phyloP scores from a whole-genome alignment of 805 yeast genomes.

The Metschnikowia cubensis region DNA sequence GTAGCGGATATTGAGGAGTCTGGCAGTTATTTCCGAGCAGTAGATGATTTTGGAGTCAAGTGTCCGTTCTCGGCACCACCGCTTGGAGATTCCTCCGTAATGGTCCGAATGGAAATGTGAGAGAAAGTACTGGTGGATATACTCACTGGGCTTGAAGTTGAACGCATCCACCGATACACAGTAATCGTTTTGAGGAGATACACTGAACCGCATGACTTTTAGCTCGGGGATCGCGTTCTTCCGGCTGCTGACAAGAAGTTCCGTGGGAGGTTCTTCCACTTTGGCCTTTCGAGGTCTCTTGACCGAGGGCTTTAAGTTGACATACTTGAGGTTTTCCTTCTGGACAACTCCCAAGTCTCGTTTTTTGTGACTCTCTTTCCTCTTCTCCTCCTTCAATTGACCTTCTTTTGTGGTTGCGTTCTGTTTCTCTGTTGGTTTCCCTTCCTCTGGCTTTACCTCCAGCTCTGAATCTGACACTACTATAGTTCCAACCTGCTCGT shows the following conservation, averaged over 20 bases:
- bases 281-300: conserved; percentile 5
- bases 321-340: conserved; percentile 10
- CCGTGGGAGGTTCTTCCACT: conserved; percentile 6
- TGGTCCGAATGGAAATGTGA: conserved; percentile 94
- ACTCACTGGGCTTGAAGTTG: conserved; percentile 43
- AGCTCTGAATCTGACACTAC: background rate
- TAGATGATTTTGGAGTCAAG: conserved; percentile 57
- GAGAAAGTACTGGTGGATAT: conserved; percentile 52
- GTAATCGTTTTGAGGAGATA: conserved; percentile 18
- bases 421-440: background rate
- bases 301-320: conserved; percentile 7
- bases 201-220: conserved; percentile 47
- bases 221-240: conserved; percentile 47
- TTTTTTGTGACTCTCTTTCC: conserved; percentile 1
- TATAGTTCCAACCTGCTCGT: background rate
- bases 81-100: conserved; percentile 77
- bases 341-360: conserved; percentile 10
- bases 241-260: conserved; percentile 13
- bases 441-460: background rate
- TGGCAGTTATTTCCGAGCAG: conserved; percentile 67
- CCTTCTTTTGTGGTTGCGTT: background rate
- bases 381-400: background rate
- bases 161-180: conserved; percentile 66
- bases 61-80: conserved; percentile 55
- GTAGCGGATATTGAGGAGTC: conserved; percentile 51